phyloP scores from a whole-genome alignment of 345 rosid genomes.

The Eucalyptus marginata region DNA sequence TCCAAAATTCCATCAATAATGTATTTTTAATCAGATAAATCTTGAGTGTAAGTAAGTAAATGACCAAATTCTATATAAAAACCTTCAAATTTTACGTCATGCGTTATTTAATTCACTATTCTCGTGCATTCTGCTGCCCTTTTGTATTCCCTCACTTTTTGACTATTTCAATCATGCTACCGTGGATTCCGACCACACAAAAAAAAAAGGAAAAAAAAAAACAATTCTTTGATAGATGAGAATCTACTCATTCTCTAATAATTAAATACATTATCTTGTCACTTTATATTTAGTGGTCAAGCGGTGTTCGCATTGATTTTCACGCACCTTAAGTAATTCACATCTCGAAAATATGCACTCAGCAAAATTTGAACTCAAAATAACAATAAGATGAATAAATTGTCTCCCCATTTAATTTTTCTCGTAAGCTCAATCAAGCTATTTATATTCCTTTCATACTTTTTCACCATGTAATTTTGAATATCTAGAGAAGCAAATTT shows the following conservation, averaged over 20 bases:
- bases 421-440: neutral
- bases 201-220: accelerated
- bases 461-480: neutral
- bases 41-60: neutral
- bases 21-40: neutral
- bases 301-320: neutral
- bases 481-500: neutral
- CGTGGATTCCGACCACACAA: neutral
- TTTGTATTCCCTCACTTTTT: neutral
- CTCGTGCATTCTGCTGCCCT: neutral
- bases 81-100: neutral
- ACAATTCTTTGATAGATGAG: neutral
- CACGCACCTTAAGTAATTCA: neutral
- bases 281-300: neutral
- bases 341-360: no score
- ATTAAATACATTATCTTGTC: neutral
- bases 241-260: neutral
- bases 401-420: neutral
- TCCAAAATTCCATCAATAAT: neutral
- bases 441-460: neutral
- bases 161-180: neutral
- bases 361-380: neutral
- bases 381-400: neutral
- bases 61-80: neutral
- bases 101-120: neutral